A percentile compares a stretch with the other conserved stretches of the same genome.
phyloP scores from a whole-genome alignment of 164 flowering plant species.

The Dillenia suffruticosa region DNA sequence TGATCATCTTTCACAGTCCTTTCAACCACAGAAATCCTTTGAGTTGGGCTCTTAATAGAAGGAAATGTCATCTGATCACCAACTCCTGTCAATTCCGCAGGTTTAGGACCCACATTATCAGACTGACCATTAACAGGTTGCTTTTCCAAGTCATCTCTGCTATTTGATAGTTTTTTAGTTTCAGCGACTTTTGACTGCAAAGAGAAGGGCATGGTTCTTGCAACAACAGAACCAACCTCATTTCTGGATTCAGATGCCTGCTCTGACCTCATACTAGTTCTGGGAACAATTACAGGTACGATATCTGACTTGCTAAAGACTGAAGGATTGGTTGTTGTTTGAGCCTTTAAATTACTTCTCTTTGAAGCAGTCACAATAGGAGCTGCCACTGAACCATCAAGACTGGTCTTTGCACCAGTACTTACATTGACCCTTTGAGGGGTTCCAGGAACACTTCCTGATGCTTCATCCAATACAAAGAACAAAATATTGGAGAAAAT shows the following conservation, averaged over 20 bases:
- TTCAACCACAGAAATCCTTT: constrained; percentile 32
- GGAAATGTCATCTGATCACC: constrained; percentile 37
- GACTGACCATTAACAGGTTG: constrained; percentile 30
- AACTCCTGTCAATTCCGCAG: constrained; percentile 30
- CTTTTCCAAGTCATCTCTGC: constrained; percentile 53
- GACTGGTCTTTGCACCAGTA: constrained; percentile 36
- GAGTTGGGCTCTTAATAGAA: constrained; percentile 27
- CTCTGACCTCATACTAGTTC: constrained; percentile 48
- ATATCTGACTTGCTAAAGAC: constrained; percentile 57
- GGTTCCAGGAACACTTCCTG: constrained; percentile 69
- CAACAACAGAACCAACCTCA: constrained; percentile 39
- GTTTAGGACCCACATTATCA: constrained; percentile 31
- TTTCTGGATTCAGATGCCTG: constrained; percentile 58
- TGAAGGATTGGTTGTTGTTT: constrained; percentile 41
- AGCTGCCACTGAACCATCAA: constrained; percentile 29
- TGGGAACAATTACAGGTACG: constrained; percentile 76
- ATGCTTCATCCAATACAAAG: constrained; percentile 38
- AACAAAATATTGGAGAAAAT: constrained; percentile 7
- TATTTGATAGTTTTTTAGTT: constrained; percentile 39
- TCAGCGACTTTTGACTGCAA: constrained; percentile 55
- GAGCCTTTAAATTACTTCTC: constrained; percentile 45
- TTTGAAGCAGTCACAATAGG: constrained; percentile 40
- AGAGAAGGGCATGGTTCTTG: constrained; percentile 49
- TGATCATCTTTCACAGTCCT: constrained; percentile 43
- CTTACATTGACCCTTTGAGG: constrained; percentile 61